Conservation (phyloP, 805 yeast genomes). For the Candida silvicultrix region DNA sequence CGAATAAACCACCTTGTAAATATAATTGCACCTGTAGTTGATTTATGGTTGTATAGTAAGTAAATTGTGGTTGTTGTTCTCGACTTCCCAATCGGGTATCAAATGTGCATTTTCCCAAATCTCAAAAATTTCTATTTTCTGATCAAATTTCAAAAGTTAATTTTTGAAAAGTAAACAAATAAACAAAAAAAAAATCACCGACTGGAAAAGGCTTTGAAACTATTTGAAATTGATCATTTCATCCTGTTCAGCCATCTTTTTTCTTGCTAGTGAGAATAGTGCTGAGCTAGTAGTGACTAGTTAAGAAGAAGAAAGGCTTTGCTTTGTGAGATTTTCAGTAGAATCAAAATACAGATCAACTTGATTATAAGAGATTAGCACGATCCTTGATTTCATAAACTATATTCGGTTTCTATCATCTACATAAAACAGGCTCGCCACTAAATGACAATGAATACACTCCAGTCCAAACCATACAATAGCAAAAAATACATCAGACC, state of each 20-base stretch:
- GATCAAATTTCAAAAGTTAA: neutral
- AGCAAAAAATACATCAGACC: neutral
- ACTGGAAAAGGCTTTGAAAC: neutral
- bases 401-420: too few species aligned
- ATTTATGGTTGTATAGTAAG: too few species aligned
- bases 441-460: neutral
- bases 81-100: neutral
- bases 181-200: neutral
- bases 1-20: too few species aligned
- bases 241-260: neutral
- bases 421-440: too few species aligned
- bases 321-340: too few species aligned
- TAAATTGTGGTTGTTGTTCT: neutral
- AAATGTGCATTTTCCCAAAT: neutral
- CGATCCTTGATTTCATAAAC: neutral
- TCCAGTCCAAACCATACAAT: conserved; percentile 2
- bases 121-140: neutral
- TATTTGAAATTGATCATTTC: neutral
- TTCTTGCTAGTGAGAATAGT: too few species aligned
- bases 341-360: neutral
- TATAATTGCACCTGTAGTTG: too few species aligned
- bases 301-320: too few species aligned
- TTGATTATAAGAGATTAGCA: neutral
- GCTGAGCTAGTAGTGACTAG: too few species aligned
- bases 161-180: neutral